Evolutionary conservation across 2,329 filamentous ascomycete genomes (phyloP).

Genomic region (Colletotrichum australisinense): DNA sequence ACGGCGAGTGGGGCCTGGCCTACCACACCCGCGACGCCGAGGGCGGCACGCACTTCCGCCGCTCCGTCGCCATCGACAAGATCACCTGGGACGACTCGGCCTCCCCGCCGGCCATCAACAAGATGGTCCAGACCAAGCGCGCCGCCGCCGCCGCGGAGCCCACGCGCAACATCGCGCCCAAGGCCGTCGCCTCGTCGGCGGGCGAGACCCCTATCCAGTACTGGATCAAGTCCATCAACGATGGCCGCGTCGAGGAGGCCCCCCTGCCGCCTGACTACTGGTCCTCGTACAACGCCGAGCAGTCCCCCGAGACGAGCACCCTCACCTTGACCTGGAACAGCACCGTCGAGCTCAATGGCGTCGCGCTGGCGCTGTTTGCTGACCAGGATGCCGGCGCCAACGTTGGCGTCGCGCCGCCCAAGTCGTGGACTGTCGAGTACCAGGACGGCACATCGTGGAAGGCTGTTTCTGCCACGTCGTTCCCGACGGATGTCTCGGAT

Average conservation of each 20-base stretch:
- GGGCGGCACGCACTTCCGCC: constrained; percentile 49
- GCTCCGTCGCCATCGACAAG: constrained; percentile 48
- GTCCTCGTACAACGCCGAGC: constrained; percentile 46
- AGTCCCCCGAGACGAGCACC: constrained; percentile 43
- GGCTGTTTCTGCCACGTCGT: constrained; percentile 38
- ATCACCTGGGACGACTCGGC: constrained; percentile 46
- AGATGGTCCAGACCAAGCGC: constrained; percentile 45
- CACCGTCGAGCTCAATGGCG: constrained; percentile 44
- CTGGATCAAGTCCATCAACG: constrained; percentile 49
- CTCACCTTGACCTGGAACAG: constrained; percentile 46
- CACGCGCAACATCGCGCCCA: constrained; percentile 48
- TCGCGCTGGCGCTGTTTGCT: constrained; percentile 45
- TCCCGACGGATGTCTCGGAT: constrained; percentile 42
- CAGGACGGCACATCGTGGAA: constrained; percentile 37
- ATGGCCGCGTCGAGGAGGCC: constrained; percentile 43
- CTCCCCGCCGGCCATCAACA: constrained; percentile 42
- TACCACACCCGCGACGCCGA: constrained; percentile 51
- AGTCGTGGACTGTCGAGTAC: constrained; percentile 43
- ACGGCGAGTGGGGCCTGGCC: constrained; percentile 44
- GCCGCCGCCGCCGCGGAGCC: constrained; percentile 38
- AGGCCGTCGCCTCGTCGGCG: constrained; percentile 38
- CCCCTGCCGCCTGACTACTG: constrained; percentile 52
- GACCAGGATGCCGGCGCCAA: constrained; percentile 44
- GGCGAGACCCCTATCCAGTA: constrained; percentile 49
- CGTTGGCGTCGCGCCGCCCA: constrained; percentile 45